A percentile compares a stretch with the other conserved stretches of the same genome.
Conservation (phyloP, 2,329 filamentous ascomycete genomes). For the Colletotrichum simmondsii region DNA sequence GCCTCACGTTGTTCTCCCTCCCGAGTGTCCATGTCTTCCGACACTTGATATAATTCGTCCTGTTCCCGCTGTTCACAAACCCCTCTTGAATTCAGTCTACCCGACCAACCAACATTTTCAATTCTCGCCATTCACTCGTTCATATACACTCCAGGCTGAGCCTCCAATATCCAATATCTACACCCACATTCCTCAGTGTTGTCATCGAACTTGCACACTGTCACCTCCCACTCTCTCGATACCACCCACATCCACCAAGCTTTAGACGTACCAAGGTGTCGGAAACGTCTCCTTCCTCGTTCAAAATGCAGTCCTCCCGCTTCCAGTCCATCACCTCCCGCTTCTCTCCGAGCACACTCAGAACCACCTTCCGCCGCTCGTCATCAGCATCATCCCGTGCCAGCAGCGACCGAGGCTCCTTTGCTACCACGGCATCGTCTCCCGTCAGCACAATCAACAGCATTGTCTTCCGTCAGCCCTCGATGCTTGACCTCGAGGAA, state of each 20-base stretch:
- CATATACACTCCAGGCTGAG: conserved; percentile 42
- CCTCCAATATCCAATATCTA: conserved; percentile 37
- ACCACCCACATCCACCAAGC: background rate
- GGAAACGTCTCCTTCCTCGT: background rate
- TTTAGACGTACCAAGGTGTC: background rate
- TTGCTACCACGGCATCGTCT: conserved; percentile 56
- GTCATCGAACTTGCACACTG: background rate
- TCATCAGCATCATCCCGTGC: conserved; percentile 56
- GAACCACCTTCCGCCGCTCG: conserved; percentile 64
- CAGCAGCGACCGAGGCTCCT: conserved; percentile 53
- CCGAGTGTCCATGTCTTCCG: background rate
- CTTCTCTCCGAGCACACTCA: conserved; percentile 60
- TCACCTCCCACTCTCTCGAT: background rate
- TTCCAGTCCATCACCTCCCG: conserved; percentile 62
- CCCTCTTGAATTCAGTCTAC: background rate
- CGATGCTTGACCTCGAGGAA: conserved; percentile 66
- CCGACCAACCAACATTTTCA: conserved; percentile 38
- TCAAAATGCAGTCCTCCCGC: conserved; percentile 59
- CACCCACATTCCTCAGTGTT: background rate
- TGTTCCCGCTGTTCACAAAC: background rate
- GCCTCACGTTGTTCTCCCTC: background rate
- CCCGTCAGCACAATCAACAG: conserved; percentile 65
- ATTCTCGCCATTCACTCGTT: conserved; percentile 41
- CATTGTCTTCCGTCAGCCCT: conserved; percentile 68
- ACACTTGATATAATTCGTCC: conserved; percentile 13